These are phyloP conservation scores for Articulospora tetracladia DNA, from an alignment of 495 filamentous ascomycete genomes.

Conservation along the genomic window DNA sequence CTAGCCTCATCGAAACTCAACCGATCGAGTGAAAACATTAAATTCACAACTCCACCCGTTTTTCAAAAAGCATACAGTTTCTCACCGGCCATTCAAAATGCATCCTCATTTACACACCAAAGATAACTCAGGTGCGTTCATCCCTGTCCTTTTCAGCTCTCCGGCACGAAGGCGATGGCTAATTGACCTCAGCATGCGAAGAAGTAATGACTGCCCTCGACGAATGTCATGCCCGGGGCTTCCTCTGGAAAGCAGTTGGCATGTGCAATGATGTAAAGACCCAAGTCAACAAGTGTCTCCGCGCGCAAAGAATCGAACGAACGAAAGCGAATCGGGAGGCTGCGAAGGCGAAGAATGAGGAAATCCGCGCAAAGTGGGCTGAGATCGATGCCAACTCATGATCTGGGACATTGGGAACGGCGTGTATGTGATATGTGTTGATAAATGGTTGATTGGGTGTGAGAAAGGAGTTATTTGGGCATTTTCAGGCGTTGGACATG, in stretches of 20 bases:
- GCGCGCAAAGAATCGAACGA: constrained; percentile 70
- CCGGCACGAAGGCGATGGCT: background rate
- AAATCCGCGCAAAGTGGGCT: constrained; percentile 71
- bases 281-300: constrained; percentile 77
- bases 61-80: background rate
- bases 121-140: constrained; percentile 72
- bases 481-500: constrained; percentile 6
- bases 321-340: constrained; percentile 71
- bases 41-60: background rate
- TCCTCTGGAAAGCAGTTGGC: constrained; percentile 81
- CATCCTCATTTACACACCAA: constrained; percentile 95
- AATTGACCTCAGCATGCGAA: constrained; percentile 66
- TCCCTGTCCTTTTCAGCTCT: background rate
- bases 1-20: background rate
- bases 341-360: constrained; percentile 62
- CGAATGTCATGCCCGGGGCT: constrained; percentile 90
- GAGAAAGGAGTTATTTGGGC: background rate
- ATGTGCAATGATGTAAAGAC: constrained; percentile 86
- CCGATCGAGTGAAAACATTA: background rate
- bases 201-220: constrained; percentile 90
- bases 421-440: background rate
- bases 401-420: background rate
- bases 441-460: background rate
- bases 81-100: constrained; percentile 51
- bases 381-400: constrained; percentile 76